Evolutionary conservation across 1,139 yeast genomes (phyloP), one percentile per base, ranked within the genome.

Genomic region (Hemisphaericaspora xylanilytica): DNA sequence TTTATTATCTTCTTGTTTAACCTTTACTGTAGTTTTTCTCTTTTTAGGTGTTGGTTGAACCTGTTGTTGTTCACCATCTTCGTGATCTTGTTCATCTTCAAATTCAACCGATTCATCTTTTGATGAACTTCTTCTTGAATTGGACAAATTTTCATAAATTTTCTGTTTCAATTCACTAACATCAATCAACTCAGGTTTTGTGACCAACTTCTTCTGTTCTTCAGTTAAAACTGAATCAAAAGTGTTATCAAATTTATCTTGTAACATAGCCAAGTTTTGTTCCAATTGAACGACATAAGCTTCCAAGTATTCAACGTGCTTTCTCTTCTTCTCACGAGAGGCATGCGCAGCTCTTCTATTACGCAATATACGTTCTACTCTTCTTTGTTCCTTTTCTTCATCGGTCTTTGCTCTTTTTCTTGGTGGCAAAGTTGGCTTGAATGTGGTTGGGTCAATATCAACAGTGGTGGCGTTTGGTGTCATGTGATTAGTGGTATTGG

Each of bases 301-400:
- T 66, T 92, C 97, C 51, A 92, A 73, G 49, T 80, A 81, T 61
- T 89, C 96, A 45, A 92, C 85, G 59, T 90, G 96, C 58, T 82
- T 80, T 58, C 97, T 79, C 77, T 92, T 92, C 79, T 90, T 90
- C 59, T 92, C 98, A 49, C 98, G 79, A 24, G 96, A 86, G 35
- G 96, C 96, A 60, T 92, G 97, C 33, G 98, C 98, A 17, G 98
- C 97, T 58, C 92, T 85, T 55, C 98, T 80, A 63, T 92, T 92
- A 58, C 98, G 78, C 58, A 92, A 73, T 40, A 92, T 89, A 43
- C 98, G 73, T 65, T 92, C 97, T 38, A 90, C 80, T 39, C 96
- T 78, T 47, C 98, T 83, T 65, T 90, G 97, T 64, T 92, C 97
- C 68, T 90, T 92, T 67, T 92, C 98, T 63, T 90, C 97, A 53